phyloP scores from a whole-genome alignment of 179 eudicot genomes.

The Amaranthus tricolor region DNA sequence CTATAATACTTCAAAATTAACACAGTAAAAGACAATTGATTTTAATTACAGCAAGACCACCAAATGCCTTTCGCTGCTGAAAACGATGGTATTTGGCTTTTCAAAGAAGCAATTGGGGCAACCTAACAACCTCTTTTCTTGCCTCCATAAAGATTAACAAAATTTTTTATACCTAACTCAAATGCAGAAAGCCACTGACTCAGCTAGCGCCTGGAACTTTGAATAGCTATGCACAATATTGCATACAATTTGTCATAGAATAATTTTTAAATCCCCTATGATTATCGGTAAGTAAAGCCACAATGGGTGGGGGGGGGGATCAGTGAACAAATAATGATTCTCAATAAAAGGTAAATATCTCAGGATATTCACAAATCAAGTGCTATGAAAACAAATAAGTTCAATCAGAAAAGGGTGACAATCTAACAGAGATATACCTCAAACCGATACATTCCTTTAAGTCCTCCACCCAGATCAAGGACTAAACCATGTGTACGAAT shows the following conservation, averaged over 20 bases:
- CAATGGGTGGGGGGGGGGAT: neutral
- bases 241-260: neutral
- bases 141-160: neutral
- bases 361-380: neutral
- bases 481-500: slow-evolving; percentile 87
- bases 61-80: too few species aligned
- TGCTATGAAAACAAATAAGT: neutral
- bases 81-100: neutral
- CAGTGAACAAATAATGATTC: neutral
- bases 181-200: neutral
- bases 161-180: neutral
- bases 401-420: neutral
- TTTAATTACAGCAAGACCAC: neutral
- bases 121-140: neutral
- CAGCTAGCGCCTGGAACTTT: neutral
- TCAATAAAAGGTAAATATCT: neutral
- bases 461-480: slow-evolving; percentile 76
- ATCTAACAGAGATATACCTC: slow-evolving; percentile 48
- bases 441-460: slow-evolving; percentile 84
- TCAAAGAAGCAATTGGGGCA: neutral
- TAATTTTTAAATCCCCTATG: neutral
- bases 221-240: neutral
- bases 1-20: neutral
- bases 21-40: neutral
- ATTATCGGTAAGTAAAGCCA: neutral